These are phyloP conservation scores for Mycena floridula DNA, from an alignment of 768 basidiomycete genomes.

Conservation along the genomic window DNA sequence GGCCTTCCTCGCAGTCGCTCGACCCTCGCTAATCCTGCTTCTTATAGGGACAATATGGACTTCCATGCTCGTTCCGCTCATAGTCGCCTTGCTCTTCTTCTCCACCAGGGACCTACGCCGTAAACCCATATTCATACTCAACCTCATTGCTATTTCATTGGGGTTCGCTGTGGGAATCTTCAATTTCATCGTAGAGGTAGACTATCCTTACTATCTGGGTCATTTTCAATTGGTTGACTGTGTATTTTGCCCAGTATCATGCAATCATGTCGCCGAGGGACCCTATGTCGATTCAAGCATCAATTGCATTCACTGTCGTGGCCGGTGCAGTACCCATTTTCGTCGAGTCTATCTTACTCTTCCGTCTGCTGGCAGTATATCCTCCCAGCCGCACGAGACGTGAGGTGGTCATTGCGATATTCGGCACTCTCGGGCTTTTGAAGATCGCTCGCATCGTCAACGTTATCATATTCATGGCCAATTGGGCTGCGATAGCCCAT, in stretches of 20 bases:
- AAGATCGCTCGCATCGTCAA: slow-evolving; percentile 14
- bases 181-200: slow-evolving; percentile 5
- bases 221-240: no score
- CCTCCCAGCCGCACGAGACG: slow-evolving; percentile 9
- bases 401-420: slow-evolving; percentile 7
- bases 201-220: no score
- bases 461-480: slow-evolving; percentile 8
- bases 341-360: slow-evolving; percentile 19
- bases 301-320: slow-evolving; percentile 6
- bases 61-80: slow-evolving; percentile 5
- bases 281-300: not conserved
- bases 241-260: no score
- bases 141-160: slow-evolving; percentile 13
- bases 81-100: slow-evolving; percentile 15
- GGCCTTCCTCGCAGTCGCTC: not conserved
- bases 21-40: not conserved
- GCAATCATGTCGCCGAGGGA: slow-evolving; percentile 2
- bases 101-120: slow-evolving; percentile 11
- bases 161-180: slow-evolving; percentile 13
- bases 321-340: slow-evolving; percentile 10
- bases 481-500: slow-evolving; percentile 2
- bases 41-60: not conserved
- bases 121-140: slow-evolving; percentile 15
- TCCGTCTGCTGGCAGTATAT: slow-evolving; percentile 16
- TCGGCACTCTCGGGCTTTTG: slow-evolving; percentile 10